Evolutionary conservation across 108 stramenopile genomes (phyloP).

Genomic region (Discostella stelligeroides): DNA sequence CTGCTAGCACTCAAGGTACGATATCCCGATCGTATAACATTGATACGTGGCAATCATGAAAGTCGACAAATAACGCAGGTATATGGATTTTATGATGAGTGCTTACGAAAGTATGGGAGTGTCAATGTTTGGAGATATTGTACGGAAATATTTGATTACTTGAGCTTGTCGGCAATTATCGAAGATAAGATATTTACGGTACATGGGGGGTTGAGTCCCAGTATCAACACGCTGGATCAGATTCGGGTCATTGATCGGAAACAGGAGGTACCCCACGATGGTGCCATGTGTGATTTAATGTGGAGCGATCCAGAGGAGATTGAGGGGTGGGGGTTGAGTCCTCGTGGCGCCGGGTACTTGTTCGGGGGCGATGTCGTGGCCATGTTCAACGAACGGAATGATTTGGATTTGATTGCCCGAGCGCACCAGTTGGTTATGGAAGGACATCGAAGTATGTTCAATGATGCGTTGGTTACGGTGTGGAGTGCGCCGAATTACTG

Average conservation of each 20-base stretch:
- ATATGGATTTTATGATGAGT: slow-evolving; percentile 99
- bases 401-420: slow-evolving; percentile 91
- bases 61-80: slow-evolving; percentile 97
- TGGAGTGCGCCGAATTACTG: slow-evolving; percentile 99
- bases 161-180: slow-evolving; percentile 92
- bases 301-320: slow-evolving; percentile 99
- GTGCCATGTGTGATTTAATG: slow-evolving; percentile 99
- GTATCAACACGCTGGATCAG: slow-evolving; percentile 96
- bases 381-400: slow-evolving; percentile 96
- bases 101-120: slow-evolving; percentile 95
- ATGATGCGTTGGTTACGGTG: slow-evolving; percentile 95
- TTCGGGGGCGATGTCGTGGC: slow-evolving; percentile 97
- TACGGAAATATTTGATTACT: slow-evolving; percentile 98
- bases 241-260: slow-evolving; percentile 98
- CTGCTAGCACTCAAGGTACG: slow-evolving; percentile 96
- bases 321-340: slow-evolving; percentile 96
- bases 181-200: slow-evolving; percentile 97
- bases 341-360: slow-evolving; percentile 98
- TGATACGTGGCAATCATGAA: slow-evolving; percentile 99
- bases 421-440: slow-evolving; percentile 99
- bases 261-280: slow-evolving; percentile 99
- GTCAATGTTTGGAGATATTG: slow-evolving; percentile 99
- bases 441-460: slow-evolving; percentile 95
- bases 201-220: slow-evolving; percentile 95
- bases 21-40: slow-evolving; percentile 97